Evolutionary conservation across 73 alveolate species (phyloP).

Genomic region (Paramecium biaurelia): DNA sequence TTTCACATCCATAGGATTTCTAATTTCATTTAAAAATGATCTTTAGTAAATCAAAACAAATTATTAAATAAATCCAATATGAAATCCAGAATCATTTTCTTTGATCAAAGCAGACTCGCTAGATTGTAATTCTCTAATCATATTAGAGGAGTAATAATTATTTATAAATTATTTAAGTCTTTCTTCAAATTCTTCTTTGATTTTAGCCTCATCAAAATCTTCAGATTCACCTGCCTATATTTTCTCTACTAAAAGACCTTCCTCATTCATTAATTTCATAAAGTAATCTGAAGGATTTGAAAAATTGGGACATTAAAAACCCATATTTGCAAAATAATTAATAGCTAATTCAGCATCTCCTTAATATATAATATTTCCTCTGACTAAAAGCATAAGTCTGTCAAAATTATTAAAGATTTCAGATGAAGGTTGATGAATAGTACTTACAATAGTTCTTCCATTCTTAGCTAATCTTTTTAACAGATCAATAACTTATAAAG

Average conservation of each 20-base stretch:
- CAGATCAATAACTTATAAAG: constrained; percentile 71
- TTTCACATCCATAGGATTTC: constrained; percentile 69
- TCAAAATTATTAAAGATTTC: constrained; percentile 80
- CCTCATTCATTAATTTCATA: constrained; percentile 67
- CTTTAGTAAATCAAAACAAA: constrained; percentile 51
- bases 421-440: constrained; percentile 88
- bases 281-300: constrained; percentile 79
- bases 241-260: constrained; percentile 56
- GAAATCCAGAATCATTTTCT: constrained; percentile 50
- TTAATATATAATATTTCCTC: constrained; percentile 79
- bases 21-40: constrained; percentile 48
- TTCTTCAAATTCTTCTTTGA: constrained; percentile 50
- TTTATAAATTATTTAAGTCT: constrained; percentile 41
- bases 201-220: constrained; percentile 51
- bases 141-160: not conserved
- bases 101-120: not conserved
- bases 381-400: constrained; percentile 70
- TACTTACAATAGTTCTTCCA: constrained; percentile 82
- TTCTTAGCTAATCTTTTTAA: constrained; percentile 67
- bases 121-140: constrained; percentile 33
- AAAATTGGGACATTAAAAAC: constrained; percentile 78
- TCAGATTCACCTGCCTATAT: constrained; percentile 60
- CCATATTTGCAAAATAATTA: constrained; percentile 68
- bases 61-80: constrained; percentile 55
- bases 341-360: constrained; percentile 77